phyloP scores from a whole-genome alignment of 495 filamentous ascomycete species.

The Chaetomium cochliodes region DNA sequence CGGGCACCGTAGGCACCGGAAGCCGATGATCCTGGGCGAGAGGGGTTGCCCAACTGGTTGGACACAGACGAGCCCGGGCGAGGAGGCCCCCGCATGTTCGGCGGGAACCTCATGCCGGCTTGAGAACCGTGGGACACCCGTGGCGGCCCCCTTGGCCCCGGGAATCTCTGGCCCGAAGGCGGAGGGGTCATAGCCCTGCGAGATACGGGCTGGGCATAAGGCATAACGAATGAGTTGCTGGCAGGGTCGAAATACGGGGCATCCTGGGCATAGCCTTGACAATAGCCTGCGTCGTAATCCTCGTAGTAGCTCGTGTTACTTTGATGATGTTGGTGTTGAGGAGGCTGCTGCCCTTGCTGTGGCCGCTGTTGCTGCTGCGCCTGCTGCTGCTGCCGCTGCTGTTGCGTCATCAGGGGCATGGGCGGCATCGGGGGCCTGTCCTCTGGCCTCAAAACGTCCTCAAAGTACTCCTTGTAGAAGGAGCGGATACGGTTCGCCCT shows the following conservation, averaged over 20 bases:
- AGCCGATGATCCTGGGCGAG: conserved; percentile 65
- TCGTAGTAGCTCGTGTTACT: conserved; percentile 61
- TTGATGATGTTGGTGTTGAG: conserved; percentile 23
- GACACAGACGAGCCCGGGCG: conserved; percentile 48
- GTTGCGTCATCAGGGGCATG: conserved; percentile 31
- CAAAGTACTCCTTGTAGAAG: conserved; percentile 99
- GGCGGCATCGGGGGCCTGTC: conserved; percentile 41
- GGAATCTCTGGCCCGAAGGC: conserved; percentile 72
- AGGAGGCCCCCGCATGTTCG: conserved; percentile 39
- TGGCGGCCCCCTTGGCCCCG: conserved; percentile 39
- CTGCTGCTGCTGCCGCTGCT: conserved; percentile 36
- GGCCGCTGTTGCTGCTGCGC: conserved; percentile 27
- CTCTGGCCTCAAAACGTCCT: conserved; percentile 65
- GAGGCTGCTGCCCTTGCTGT: conserved; percentile 31
- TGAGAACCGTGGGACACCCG: conserved; percentile 40
- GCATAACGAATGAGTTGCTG: conserved; percentile 70
- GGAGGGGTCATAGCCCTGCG: conserved; percentile 98
- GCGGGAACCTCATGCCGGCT: conserved; percentile 36
- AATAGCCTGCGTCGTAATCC: conserved; percentile 65
- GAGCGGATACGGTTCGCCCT: conserved; percentile 95
- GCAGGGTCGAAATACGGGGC: conserved; percentile 71
- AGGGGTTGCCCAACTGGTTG: conserved; percentile 37
- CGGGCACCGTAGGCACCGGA: conserved; percentile 58
- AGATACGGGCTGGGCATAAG: conserved; percentile 75
- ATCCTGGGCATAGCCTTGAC: conserved; percentile 60